phyloP scores from a whole-genome alignment of 768 basidiomycete species.

The Suillus paluster region DNA sequence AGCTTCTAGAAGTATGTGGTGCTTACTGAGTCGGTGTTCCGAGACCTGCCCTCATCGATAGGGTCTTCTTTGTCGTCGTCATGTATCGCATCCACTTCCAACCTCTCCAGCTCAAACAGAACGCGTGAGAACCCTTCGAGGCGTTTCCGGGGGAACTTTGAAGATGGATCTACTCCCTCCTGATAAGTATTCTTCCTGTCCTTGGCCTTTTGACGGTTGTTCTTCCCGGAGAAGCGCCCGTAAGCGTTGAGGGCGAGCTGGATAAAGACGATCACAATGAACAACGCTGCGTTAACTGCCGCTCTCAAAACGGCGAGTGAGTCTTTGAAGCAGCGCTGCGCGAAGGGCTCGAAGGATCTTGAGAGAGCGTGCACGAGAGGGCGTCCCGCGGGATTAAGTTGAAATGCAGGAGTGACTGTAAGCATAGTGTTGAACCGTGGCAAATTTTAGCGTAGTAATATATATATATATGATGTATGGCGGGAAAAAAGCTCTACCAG shows the following conservation, averaged over 20 bases:
- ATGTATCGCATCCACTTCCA: not conserved
- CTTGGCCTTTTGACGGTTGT: not conserved
- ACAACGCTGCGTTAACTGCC: not conserved
- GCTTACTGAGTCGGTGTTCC: not conserved
- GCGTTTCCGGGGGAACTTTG: too few species aligned
- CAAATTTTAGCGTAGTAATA: not conserved
- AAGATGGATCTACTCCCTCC: too few species aligned
- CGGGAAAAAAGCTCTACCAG: not conserved
- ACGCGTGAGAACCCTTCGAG: not conserved
- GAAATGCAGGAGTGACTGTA: slow-evolving; percentile 1
- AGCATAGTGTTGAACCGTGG: not conserved
- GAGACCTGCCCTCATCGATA: not conserved
- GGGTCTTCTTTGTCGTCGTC: not conserved
- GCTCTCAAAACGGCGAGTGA: not conserved
- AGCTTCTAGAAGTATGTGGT: not conserved
- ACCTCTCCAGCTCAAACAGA: not conserved
- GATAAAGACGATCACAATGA: not conserved
- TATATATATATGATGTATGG: not conserved
- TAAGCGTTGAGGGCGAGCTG: not conserved
- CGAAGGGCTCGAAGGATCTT: not conserved
- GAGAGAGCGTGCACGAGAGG: not conserved
- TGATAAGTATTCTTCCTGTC: not conserved
- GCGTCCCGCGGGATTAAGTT: slow-evolving; percentile 1
- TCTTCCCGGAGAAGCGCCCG: not conserved
- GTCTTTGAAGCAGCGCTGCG: not conserved